Evolutionary conservation across 768 basidiomycete species (phyloP).

Genomic region (Tulasnella sp.): DNA sequence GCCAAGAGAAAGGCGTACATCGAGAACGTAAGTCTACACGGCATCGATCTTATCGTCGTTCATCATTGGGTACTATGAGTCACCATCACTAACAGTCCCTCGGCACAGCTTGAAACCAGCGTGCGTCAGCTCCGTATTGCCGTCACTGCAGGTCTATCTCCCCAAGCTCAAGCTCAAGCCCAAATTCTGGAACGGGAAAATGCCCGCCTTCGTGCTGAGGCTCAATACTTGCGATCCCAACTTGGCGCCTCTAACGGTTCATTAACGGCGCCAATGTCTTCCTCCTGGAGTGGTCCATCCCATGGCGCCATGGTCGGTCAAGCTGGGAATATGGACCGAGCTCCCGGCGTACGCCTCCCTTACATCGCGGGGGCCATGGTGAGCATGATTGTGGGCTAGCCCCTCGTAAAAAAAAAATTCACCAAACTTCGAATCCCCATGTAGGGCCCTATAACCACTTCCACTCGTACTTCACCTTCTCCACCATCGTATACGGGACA

Average conservation of each 20-base stretch:
- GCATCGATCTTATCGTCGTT: background rate
- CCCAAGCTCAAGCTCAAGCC: background rate
- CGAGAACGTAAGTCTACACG: slow-evolving; percentile 8
- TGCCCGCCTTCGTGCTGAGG: slow-evolving; percentile 10
- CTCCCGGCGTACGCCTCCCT: too few relatives aligned
- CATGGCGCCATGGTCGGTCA: too few relatives aligned
- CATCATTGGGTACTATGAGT: background rate
- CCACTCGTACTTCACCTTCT: too few relatives aligned
- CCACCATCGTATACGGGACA: too few relatives aligned
- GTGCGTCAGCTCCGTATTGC: slow-evolving; percentile 12
- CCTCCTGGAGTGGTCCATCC: too few relatives aligned
- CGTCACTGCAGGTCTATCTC: slow-evolving; percentile 1
- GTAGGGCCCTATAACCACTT: too few relatives aligned
- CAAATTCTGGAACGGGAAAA: slow-evolving; percentile 11
- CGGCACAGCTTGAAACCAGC: slow-evolving; percentile 6
- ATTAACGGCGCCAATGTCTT: too few relatives aligned
- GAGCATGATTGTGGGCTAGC: too few relatives aligned
- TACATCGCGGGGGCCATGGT: too few relatives aligned
- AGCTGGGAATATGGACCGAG: too few relatives aligned
- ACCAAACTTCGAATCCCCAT: too few relatives aligned
- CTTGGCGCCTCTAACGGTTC: background rate
- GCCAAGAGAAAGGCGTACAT: slow-evolving; percentile 16
- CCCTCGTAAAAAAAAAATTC: too few relatives aligned
- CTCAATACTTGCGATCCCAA: slow-evolving; percentile 9
- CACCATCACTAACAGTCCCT: background rate